Evolutionary conservation across 164 flowering plant species (phyloP), one percentile per base, ranked within the genome.

Genomic region (Umbellularia californica): DNA sequence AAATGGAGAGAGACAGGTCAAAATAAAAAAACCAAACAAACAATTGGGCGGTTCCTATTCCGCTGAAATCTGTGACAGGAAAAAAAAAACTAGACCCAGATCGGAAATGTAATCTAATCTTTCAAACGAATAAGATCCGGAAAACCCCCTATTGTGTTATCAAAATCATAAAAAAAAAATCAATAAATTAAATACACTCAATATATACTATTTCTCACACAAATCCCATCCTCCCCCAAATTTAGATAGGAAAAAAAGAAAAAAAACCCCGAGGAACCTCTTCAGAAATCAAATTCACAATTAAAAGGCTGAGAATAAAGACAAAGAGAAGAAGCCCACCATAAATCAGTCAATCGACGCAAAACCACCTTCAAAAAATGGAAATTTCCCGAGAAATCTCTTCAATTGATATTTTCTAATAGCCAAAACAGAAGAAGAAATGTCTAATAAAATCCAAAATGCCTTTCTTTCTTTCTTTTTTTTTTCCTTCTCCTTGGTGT

Each of bases 21-120:
- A 65, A 50, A 71, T 7, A 17, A 67, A 72, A 75, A 70, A 76
- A 27, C 60, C 28, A 41, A 62, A 64, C 62, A 30, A 30, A 30
- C 33, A 30, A 30, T 30, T 30, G 5, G 33, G 33, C 33, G 33
- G 33, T 30, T 30, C 33, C 33, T 30, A 2, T 71, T 72, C 50
- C 19, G 23, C 74, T 35, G 73, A 41, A 41, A 41, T 20, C 55
- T 41, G 23, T 3, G 11, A n/a, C 12, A 47, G 22, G 6, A 69
- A 20, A 2, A 20, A 3, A 30, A 30, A 3, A 30, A 30, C 33
- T 30, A 30, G 33, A 30, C 55, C 58, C 23, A 17, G 15, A 7
- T 20, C 20, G 19, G 19, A 14, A 14, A 58, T 6, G 24, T n/a
- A 64, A 64, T 24, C 3, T n/a, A n/a, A n/a, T 64, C 66, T 64